A percentile compares a stretch with the other conserved stretches of the same genome.
Conservation (phyloP, 495 filamentous ascomycete species). For the Baudoinia panamericana region DNA sequence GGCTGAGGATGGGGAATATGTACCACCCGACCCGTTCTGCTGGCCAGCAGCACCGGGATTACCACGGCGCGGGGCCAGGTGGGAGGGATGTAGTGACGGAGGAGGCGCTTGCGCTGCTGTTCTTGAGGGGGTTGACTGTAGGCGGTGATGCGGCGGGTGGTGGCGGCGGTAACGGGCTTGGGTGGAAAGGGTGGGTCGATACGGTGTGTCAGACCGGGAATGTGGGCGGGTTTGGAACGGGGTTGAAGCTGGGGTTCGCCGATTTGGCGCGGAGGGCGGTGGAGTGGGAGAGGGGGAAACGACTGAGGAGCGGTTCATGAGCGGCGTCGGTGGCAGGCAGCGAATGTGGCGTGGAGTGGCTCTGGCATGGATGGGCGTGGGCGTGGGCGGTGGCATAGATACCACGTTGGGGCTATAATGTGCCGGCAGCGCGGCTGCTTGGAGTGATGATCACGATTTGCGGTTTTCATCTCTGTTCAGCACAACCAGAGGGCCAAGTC, state of each 20-base stretch:
- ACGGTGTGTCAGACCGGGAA: slow-evolving; percentile 13
- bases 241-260: slow-evolving; percentile 6
- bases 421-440: no score
- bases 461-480: no score
- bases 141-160: no score
- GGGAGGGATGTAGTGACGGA: slow-evolving; percentile 7
- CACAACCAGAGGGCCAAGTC: no score
- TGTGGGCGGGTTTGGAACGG: slow-evolving; percentile 19
- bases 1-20: neutral
- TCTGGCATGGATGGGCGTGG: no score
- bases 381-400: no score
- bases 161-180: no score
- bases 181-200: slow-evolving; percentile 13
- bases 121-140: slow-evolving; percentile 10
- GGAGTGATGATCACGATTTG: no score
- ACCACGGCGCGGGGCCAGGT: neutral
- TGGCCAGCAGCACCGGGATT: neutral
- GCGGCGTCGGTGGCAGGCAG: no score
- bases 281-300: slow-evolving; percentile 6
- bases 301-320: no score
- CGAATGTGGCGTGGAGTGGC: no score
- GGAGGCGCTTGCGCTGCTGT: slow-evolving; percentile 13
- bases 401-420: no score
- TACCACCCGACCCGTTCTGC: neutral
- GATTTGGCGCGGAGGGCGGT: slow-evolving; percentile 8